Percentiles rank a stretch among this genome's conserved stretches.
phyloP scores from a whole-genome alignment of 176 grass and related monocot genomes.

The Poa pratensis region DNA sequence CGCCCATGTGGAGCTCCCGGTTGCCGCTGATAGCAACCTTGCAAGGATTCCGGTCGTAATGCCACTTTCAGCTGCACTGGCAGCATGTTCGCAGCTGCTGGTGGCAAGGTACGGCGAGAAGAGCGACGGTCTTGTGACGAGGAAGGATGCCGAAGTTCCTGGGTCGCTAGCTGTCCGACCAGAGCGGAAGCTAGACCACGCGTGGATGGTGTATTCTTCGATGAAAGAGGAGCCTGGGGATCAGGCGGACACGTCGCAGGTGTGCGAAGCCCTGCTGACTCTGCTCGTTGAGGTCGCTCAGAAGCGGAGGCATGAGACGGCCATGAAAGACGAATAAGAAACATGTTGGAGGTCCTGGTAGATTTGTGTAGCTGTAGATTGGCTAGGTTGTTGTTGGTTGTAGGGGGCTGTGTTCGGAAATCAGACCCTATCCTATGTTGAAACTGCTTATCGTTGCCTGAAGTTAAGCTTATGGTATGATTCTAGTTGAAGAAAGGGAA shows the following conservation, averaged over 20 bases:
- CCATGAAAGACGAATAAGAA: constrained; percentile 84
- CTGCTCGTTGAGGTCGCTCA: constrained; percentile 80
- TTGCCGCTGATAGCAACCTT: constrained; percentile 55
- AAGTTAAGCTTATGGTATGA: constrained; percentile 26
- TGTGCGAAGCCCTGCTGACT: constrained; percentile 85
- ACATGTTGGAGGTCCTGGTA: constrained; percentile 6
- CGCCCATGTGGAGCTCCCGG: constrained; percentile 79
- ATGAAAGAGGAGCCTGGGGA: constrained; percentile 62
- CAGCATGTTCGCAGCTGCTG: constrained; percentile 79
- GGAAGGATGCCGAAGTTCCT: constrained; percentile 78
- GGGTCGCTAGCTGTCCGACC: constrained; percentile 72
- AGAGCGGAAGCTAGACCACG: constrained; percentile 76
- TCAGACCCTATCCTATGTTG: background rate
- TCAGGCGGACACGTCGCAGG: constrained; percentile 75
- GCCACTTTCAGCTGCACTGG: constrained; percentile 82
- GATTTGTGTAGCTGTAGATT: constrained; percentile 12
- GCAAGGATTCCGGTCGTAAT: constrained; percentile 79
- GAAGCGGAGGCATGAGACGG: constrained; percentile 69
- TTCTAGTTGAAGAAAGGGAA: background rate
- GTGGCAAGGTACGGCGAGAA: constrained; percentile 82
- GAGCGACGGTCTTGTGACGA: constrained; percentile 85
- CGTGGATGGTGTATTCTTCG: constrained; percentile 94
- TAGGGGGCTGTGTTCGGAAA: constrained; percentile 19
- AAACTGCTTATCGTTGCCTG: constrained; percentile 30
- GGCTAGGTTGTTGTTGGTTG: constrained; percentile 11